These are phyloP conservation scores for Blastomyces gilchristii DNA, from an alignment of 2,329 filamentous ascomycete genomes.

Conservation along the genomic window DNA sequence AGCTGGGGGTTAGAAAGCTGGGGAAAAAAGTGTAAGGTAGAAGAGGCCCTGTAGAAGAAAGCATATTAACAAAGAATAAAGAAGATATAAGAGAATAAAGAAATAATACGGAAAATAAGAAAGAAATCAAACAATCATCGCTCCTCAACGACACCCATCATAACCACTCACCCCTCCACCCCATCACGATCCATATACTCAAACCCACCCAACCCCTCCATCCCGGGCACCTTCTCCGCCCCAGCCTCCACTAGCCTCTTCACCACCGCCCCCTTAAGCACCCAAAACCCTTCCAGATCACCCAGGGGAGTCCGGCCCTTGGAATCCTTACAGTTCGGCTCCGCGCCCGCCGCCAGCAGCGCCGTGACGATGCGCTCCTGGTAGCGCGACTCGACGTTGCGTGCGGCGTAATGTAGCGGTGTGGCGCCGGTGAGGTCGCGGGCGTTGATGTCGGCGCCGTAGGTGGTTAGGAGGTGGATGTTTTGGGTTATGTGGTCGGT, in stretches of 20 bases:
- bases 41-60: background rate
- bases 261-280: constrained; percentile 3
- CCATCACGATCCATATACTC: constrained; percentile 3
- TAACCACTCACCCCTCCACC: background rate
- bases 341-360: background rate
- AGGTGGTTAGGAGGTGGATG: background rate
- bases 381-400: background rate
- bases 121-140: background rate
- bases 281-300: constrained; percentile 1
- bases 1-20: background rate
- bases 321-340: background rate
- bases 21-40: background rate
- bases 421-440: background rate
- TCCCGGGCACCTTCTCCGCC: background rate
- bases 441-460: constrained; percentile 3
- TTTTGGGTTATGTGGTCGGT: background rate
- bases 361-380: background rate
- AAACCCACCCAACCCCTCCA: background rate
- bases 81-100: constrained; percentile 1
- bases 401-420: constrained; percentile 1
- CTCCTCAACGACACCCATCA: background rate
- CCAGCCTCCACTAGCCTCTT: constrained; percentile 5
- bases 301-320: background rate
- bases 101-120: background rate
- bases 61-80: constrained; percentile 2